Conservation (phyloP, 2,329 filamentous ascomycete genomes). For the Graphilbum fragrans region DNA sequence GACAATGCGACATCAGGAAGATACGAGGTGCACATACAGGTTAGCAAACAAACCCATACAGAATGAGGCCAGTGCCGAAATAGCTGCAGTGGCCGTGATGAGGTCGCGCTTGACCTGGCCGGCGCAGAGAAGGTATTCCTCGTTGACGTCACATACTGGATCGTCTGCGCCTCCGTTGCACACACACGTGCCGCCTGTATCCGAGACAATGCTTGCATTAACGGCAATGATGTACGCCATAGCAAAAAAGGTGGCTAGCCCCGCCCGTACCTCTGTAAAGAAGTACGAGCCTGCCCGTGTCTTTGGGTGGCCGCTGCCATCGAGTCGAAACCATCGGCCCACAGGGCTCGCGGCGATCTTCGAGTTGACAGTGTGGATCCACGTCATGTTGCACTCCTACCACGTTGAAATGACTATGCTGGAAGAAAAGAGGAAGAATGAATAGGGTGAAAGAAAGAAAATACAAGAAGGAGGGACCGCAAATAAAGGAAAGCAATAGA, state of each 20-base stretch:
- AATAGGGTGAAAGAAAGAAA: too few species aligned
- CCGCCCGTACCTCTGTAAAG: conserved; percentile 66
- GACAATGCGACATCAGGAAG: conserved; percentile 18
- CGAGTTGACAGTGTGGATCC: conserved; percentile 37
- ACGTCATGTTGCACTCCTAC: conserved; percentile 33
- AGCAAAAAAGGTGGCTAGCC: conserved; percentile 65
- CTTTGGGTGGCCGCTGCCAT: conserved; percentile 59
- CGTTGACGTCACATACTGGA: conserved; percentile 17
- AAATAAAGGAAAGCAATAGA: too few species aligned
- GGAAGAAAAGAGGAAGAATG: too few species aligned
- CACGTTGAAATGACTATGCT: too few species aligned
- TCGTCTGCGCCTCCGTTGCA: conserved; percentile 34
- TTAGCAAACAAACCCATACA: conserved; percentile 75
- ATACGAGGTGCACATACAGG: conserved; percentile 63
- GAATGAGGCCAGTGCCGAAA: conserved; percentile 62
- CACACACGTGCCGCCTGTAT: conserved; percentile 65
- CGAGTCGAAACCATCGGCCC: conserved; percentile 66
- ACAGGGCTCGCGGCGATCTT: conserved; percentile 51
- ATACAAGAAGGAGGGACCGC: too few species aligned
- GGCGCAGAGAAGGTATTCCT: conserved; percentile 5
- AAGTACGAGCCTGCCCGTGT: conserved; percentile 65
- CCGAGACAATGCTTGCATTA: conserved; percentile 58
- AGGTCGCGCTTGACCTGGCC: conserved; percentile 46
- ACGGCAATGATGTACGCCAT: conserved; percentile 80
- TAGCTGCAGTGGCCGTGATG: conserved; percentile 69